Percentiles rank a stretch among this genome's conserved stretches.
These are phyloP conservation scores for Miscanthus lutarioriparius DNA, from an alignment of 176 grass and related monocot genomes.

Conservation along the genomic window DNA sequence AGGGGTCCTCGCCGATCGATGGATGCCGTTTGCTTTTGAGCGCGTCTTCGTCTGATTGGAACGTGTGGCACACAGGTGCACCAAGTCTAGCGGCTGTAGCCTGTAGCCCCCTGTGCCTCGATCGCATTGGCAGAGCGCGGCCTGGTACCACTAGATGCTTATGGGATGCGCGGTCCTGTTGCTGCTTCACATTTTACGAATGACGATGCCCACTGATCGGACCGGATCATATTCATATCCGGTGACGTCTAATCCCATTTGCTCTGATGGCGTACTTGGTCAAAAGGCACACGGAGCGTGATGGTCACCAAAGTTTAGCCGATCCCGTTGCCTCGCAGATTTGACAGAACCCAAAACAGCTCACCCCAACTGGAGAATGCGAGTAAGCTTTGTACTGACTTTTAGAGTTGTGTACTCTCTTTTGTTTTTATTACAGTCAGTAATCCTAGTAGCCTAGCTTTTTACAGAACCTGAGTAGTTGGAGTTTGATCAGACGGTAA, in stretches of 20 bases:
- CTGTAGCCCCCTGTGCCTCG: not conserved
- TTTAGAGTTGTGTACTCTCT: not conserved
- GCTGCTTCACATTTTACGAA: not conserved
- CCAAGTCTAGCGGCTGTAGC: not conserved
- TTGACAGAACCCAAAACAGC: not conserved
- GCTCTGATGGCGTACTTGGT: not conserved
- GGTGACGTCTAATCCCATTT: not conserved
- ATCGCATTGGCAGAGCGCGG: not conserved
- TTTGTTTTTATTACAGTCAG: not conserved
- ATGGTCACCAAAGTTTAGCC: not conserved
- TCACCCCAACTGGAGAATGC: not conserved
- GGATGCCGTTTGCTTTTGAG: not conserved
- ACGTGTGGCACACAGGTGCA: not conserved
- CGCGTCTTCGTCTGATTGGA: not conserved
- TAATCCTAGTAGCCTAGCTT: not conserved
- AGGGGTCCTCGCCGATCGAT: not conserved
- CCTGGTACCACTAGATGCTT: not conserved
- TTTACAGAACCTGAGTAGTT: not conserved
- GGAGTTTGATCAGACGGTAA: not conserved
- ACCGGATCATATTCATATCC: not conserved
- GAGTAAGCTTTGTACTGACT: not conserved
- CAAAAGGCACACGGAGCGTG: not conserved
- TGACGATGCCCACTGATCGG: not conserved
- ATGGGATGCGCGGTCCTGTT: not conserved
- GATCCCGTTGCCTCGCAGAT: not conserved